These are phyloP conservation scores for Moesziomyces globuligerus DNA, from an alignment of 1,284 basidiomycete genomes.

Conservation along the genomic window DNA sequence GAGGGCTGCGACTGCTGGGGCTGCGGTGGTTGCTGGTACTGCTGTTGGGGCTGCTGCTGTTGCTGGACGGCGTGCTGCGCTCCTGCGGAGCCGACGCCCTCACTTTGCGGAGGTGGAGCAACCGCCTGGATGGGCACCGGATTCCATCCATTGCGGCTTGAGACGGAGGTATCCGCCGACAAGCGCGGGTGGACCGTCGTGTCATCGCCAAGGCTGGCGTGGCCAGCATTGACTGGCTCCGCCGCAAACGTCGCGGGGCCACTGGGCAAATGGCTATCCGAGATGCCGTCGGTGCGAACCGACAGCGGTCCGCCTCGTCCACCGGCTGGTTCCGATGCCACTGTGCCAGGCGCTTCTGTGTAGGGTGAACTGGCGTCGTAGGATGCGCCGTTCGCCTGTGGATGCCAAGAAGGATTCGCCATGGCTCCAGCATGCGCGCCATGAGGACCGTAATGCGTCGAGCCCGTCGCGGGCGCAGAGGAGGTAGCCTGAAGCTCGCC, in stretches of 20 bases:
- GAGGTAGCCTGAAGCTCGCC: conserved; percentile 11
- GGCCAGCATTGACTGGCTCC: neutral
- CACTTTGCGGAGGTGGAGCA: conserved; percentile 16
- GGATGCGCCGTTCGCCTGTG: conserved; percentile 9
- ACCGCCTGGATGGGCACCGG: conserved; percentile 22
- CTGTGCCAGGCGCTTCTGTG: conserved; percentile 1
- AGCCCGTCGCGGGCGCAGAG: conserved; percentile 3
- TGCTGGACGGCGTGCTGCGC: neutral
- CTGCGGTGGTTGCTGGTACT: conserved; percentile 1
- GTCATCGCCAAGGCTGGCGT: conserved; percentile 17
- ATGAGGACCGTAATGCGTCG: conserved; percentile 16
- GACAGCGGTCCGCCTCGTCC: conserved; percentile 16
- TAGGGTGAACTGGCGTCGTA: conserved; percentile 4
- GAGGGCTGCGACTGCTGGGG: conserved; percentile 5
- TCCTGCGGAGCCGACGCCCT: neutral
- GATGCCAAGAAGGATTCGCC: conserved; percentile 3
- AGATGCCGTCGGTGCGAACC: conserved; percentile 29
- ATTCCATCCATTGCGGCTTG: conserved; percentile 34
- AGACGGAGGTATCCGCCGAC: conserved; percentile 26
- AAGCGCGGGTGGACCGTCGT: conserved; percentile 14
- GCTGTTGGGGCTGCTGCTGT: neutral
- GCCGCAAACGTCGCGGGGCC: conserved; percentile 3
- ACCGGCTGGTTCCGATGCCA: conserved; percentile 1
- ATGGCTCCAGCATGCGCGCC: conserved; percentile 7
- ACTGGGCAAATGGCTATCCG: conserved; percentile 2